A percentile compares a stretch with the other conserved stretches of the same genome.
Evolutionary conservation across 2,329 filamentous ascomycete genomes (phyloP).

Genomic region (Botrytis tulipae): DNA sequence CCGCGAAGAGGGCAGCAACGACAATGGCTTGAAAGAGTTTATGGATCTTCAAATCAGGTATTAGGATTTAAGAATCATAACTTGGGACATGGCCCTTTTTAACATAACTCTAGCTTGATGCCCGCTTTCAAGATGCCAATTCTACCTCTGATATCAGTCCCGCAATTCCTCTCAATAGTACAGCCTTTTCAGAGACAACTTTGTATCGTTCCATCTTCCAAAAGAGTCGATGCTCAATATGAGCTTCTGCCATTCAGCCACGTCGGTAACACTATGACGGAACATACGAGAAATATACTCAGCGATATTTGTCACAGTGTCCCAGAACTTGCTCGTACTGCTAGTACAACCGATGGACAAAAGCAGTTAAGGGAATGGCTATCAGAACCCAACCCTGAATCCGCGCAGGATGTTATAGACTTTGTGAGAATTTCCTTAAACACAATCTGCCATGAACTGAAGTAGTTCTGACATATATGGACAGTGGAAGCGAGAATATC

Average conservation of each 20-base stretch:
- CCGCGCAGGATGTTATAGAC: constrained; percentile 32
- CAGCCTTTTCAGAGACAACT: constrained; percentile 35
- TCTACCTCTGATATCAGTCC: constrained; percentile 31
- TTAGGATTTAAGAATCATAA: background rate
- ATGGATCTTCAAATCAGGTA: constrained; percentile 38
- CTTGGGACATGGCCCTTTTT: background rate
- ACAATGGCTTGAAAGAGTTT: constrained; percentile 31
- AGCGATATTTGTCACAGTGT: constrained; percentile 36
- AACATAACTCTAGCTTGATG: constrained; percentile 31
- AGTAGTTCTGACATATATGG: background rate
- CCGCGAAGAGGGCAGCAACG: constrained; percentile 25
- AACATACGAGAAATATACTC: constrained; percentile 38
- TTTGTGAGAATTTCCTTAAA: constrained; percentile 26
- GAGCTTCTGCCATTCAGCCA: constrained; percentile 37
- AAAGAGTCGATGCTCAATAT: constrained; percentile 21
- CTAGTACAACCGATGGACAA: constrained; percentile 31
- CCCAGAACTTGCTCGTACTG: constrained; percentile 31
- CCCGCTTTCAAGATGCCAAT: constrained; percentile 35
- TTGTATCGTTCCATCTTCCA: constrained; percentile 15
- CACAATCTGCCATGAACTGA: background rate
- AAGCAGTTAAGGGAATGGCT: constrained; percentile 31
- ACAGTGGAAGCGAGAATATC: constrained; percentile 20
- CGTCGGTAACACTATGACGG: constrained; percentile 31
- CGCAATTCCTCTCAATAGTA: constrained; percentile 31
- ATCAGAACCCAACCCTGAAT: constrained; percentile 23